Evolutionary conservation across 192 early-diverging fungal species (phyloP).

Genomic region (Neocallimastix lanati): DNA sequence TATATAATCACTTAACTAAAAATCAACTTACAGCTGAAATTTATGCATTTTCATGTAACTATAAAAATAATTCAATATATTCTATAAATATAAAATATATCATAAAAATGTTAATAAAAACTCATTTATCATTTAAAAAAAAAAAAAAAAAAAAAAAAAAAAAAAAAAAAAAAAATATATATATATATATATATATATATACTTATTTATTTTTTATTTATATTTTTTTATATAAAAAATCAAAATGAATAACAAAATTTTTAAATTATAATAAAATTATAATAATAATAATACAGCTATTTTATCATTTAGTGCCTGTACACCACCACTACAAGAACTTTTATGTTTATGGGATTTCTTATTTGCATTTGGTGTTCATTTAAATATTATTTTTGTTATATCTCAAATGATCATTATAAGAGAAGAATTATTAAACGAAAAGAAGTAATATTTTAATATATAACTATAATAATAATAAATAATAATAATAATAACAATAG

Average conservation of each 20-base stretch:
- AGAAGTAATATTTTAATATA: slow-evolving; percentile 21
- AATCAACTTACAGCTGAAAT: slow-evolving; percentile 57
- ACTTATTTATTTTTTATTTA: too few relatives aligned
- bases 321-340: slow-evolving; percentile 64
- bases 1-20: slow-evolving; percentile 49
- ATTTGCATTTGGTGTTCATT: slow-evolving; percentile 75
- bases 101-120: too few relatives aligned
- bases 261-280: too few relatives aligned
- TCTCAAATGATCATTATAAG: slow-evolving; percentile 63
- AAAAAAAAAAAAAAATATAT: too few relatives aligned
- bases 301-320: slow-evolving; percentile 77
- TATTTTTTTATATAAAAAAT: too few relatives aligned
- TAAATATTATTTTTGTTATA: slow-evolving; percentile 80
- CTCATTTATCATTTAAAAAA: too few relatives aligned
- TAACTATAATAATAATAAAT: slow-evolving; percentile 45
- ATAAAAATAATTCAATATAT: too few relatives aligned
- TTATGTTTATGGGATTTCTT: slow-evolving; percentile 84
- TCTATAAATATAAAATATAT: too few relatives aligned
- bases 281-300: too few relatives aligned
- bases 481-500: too few relatives aligned
- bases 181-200: neutral
- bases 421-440: slow-evolving; percentile 44
- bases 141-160: too few relatives aligned
- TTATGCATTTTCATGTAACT: slow-evolving; percentile 78
- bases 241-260: too few relatives aligned